Conservation (phyloP, 2,329 filamentous ascomycete genomes). For the Fusarium tanahbumbuense region DNA sequence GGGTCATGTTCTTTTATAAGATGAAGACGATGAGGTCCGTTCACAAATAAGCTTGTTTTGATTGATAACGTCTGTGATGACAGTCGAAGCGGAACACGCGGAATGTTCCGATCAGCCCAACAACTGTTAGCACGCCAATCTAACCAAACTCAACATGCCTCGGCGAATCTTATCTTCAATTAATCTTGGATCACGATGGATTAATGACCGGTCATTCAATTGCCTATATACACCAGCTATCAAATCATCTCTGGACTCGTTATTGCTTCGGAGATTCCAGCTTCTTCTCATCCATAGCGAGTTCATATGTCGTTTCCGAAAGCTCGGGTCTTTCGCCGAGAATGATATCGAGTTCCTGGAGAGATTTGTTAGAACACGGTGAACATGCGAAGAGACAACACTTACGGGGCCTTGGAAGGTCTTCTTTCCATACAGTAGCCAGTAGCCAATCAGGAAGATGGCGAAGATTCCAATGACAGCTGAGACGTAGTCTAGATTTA, state of each 20-base stretch:
- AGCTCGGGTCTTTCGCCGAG: slow-evolving; percentile 20
- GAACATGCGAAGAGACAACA: accelerated
- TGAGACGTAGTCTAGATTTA: slow-evolving; percentile 50
- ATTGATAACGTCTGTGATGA: no score
- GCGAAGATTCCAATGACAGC: slow-evolving; percentile 53
- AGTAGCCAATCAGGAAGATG: slow-evolving; percentile 23
- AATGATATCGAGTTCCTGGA: slow-evolving; percentile 27
- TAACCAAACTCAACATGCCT: not conserved
- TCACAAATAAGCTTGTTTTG: not conserved
- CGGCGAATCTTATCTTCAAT: not conserved
- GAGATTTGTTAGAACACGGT: accelerated
- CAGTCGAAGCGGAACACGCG: no score
- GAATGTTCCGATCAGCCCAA: no score
- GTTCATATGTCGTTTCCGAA: slow-evolving; percentile 19
- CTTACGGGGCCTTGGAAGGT: slow-evolving; percentile 38
- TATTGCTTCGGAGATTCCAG: not conserved
- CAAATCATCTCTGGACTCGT: not conserved
- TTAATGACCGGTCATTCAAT: not conserved
- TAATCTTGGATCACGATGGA: not conserved
- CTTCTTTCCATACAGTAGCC: slow-evolving; percentile 29
- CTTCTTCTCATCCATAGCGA: slow-evolving; percentile 31
- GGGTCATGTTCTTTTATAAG: not conserved
- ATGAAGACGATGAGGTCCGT: accelerated
- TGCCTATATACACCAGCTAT: not conserved
- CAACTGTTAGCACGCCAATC: not conserved